These are phyloP conservation scores for Pseudonitzschia multiseries DNA, from an alignment of 108 stramenopile species.

Conservation along the genomic window DNA sequence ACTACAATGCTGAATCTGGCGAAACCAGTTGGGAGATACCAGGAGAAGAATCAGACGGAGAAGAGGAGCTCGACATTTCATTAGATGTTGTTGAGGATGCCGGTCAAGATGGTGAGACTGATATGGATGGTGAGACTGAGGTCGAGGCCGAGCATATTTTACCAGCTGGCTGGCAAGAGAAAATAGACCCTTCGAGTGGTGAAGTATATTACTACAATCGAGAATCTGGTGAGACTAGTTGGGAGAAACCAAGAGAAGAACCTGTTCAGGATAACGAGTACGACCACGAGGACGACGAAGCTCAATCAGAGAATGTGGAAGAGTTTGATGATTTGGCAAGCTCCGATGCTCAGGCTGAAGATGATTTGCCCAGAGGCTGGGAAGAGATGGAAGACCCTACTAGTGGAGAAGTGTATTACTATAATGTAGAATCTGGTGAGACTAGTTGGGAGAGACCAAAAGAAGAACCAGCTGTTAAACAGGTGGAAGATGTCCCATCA, in stretches of 20 bases:
- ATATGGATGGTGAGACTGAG: not conserved
- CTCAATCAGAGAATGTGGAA: not conserved
- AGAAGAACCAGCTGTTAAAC: not conserved
- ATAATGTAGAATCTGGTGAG: conserved; percentile 22
- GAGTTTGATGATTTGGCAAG: not conserved
- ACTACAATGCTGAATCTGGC: conserved; percentile 45
- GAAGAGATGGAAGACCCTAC: conserved; percentile 19
- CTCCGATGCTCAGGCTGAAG: not conserved
- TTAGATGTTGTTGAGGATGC: not conserved
- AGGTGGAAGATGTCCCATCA: not conserved
- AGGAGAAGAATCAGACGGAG: not conserved
- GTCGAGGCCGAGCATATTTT: conserved; percentile 18
- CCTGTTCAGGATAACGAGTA: not conserved
- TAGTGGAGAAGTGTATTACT: conserved; percentile 26
- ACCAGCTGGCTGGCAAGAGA: conserved; percentile 54
- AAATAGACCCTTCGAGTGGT: conserved; percentile 41
- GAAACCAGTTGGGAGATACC: conserved; percentile 69
- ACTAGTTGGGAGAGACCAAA: conserved; percentile 36
- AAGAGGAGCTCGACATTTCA: not conserved
- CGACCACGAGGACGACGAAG: conserved; percentile 4
- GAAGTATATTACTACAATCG: conserved; percentile 63
- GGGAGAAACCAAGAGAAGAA: conserved; percentile 42
- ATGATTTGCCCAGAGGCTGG: conserved; percentile 19
- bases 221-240: conserved; percentile 55
- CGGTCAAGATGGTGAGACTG: conserved; percentile 7